phyloP scores from a whole-genome alignment of 208 protist genomes.

The Trypanosoma conorhini region DNA sequence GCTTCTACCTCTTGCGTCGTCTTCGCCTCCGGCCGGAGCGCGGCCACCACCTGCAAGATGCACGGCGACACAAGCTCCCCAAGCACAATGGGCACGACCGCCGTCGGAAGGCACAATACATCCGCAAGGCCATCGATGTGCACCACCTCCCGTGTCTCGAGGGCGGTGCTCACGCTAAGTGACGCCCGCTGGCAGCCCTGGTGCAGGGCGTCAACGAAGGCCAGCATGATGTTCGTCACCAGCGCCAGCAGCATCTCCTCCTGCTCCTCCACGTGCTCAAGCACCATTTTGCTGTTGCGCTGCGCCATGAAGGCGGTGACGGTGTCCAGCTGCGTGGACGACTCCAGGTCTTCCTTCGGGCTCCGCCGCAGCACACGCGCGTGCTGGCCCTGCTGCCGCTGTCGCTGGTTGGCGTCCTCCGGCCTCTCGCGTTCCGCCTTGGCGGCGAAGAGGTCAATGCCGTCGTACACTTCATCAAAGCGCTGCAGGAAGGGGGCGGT shows the following conservation, averaged over 20 bases:
- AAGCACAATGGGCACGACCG: constrained; percentile 63
- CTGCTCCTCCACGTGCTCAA: constrained; percentile 71
- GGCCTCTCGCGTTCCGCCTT: constrained; percentile 45
- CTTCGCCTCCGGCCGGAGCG: constrained; percentile 37
- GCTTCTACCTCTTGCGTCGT: constrained; percentile 32
- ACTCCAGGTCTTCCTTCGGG: not conserved
- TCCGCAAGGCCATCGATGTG: constrained; percentile 88
- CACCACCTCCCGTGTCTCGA: constrained; percentile 37
- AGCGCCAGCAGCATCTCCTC: constrained; percentile 70
- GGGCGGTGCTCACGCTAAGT: constrained; percentile 14
- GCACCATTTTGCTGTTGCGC: constrained; percentile 59
- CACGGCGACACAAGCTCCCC: constrained; percentile 71
- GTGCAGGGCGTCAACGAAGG: constrained; percentile 78
- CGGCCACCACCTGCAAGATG: constrained; percentile 59
- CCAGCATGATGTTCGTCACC: constrained; percentile 62
- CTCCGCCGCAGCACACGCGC: constrained; percentile 26
- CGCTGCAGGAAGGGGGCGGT: constrained; percentile 72
- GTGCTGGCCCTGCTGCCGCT: constrained; percentile 14
- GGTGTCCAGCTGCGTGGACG: constrained; percentile 37
- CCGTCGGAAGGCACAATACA: constrained; percentile 65
- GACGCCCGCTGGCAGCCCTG: constrained; percentile 52
- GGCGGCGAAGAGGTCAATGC: constrained; percentile 70
- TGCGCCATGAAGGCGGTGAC: constrained; percentile 59
- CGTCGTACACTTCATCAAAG: constrained; percentile 66
- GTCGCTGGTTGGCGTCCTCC: constrained; percentile 12